These are phyloP conservation scores for Kodamaea ohmeri DNA, from an alignment of 1,139 yeast species.

Conservation along the genomic window DNA sequence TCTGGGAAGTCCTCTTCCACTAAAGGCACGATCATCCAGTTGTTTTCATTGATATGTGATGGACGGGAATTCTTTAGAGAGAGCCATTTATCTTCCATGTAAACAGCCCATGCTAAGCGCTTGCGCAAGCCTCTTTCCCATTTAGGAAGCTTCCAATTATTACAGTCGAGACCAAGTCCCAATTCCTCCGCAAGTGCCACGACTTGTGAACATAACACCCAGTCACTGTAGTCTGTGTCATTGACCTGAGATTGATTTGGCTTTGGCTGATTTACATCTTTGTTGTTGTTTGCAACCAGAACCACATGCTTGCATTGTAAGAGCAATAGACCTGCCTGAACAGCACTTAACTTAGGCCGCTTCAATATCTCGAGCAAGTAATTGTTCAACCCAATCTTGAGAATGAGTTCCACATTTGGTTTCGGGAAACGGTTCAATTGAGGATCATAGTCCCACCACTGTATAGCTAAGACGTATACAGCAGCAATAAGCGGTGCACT, in stretches of 20 bases:
- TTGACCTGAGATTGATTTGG: constrained; percentile 1
- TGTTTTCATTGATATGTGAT: constrained; percentile 64
- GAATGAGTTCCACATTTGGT: constrained; percentile 54
- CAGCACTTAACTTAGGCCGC: constrained; percentile 75
- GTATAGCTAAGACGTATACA: constrained; percentile 69
- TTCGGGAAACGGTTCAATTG: constrained; percentile 60
- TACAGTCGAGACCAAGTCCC: constrained; percentile 83
- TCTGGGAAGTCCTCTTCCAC: constrained; percentile 76
- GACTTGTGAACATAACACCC: constrained; percentile 85
- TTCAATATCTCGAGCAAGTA: constrained; percentile 66
- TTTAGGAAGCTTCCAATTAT: constrained; percentile 82
- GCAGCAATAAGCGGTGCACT: constrained; percentile 77
- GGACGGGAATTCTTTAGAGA: constrained; percentile 76
- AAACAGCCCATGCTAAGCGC: constrained; percentile 91
- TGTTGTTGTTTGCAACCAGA: constrained; percentile 12
- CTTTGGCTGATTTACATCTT: neutral
- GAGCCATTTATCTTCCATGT: constrained; percentile 86
- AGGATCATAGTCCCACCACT: constrained; percentile 85
- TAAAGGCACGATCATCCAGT: constrained; percentile 67
- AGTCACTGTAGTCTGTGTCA: constrained; percentile 62
- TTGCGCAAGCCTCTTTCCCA: constrained; percentile 89
- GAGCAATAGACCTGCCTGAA: constrained; percentile 71
- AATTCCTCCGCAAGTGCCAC: constrained; percentile 83
- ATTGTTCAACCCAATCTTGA: constrained; percentile 53
- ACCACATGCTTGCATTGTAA: constrained; percentile 60